Base-by-base conservation (phyloP, 352 stramenopile genomes). In the Thalassiosira exigua region DNA sequence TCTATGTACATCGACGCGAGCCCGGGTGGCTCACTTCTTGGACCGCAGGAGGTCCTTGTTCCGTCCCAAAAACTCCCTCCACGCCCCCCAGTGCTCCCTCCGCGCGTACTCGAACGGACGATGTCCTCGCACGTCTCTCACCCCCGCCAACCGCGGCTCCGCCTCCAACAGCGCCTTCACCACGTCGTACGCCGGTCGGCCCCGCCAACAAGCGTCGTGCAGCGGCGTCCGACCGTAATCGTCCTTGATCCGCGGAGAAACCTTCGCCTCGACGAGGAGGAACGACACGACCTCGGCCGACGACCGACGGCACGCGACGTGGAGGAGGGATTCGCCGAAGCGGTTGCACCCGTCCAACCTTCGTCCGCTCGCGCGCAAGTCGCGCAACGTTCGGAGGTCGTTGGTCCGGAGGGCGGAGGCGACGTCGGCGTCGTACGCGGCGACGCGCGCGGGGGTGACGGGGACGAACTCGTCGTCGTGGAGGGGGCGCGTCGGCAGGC, bases 191-290 rank as follows among this genome's bases (percentile, higher is more conserved):
- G 91, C 81, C 9, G 78, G 69, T 44, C 78, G 33, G 19, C 19
- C 44, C 22, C 84, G 91, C 92, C 92, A 96, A 59, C 79, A 94
- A 11, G 90, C 89, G 87, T 96, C 91, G 62, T 95, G 91, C 27
- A 95, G 67, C 17, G 91, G 85, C 50, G 85, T 95, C 14, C 91
- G 81, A 42, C 92, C 92, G 70, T 81, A 92, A 69, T 96, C 91
- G 77, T 96, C 92, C 42, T 76, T 80, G 5, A 94, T 83, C 30
- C 71, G 57, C 11, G 89, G 24, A 14, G 70, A 79, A 58, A 92
- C 78, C 2, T 58, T 73, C 14, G 77, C 88, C 69, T 93, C 82
- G 11, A 84, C 51, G 0, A 96, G 56, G 1, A 96, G 75, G 69
- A 92, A 95, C 0, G 68, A 65, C 0, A 96, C 69, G 3, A 91